Percentiles rank a stretch among this genome's conserved stretches.
Conservation (phyloP, 2,329 filamentous ascomycete genomes). For the Pyrenophora tritici-repentis region DNA sequence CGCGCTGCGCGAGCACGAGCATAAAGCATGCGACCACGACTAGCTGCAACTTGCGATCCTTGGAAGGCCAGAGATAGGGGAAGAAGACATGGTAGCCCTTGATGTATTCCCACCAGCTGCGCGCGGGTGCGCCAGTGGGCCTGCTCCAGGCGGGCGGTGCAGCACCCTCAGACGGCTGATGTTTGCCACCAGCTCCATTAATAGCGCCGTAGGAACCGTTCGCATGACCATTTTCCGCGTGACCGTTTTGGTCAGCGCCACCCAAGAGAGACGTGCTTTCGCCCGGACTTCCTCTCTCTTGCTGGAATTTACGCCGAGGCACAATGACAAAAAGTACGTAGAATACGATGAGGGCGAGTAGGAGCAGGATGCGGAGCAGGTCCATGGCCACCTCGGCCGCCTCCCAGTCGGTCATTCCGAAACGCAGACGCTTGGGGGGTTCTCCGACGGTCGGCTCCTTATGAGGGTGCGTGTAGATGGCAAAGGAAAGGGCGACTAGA, state of each 20-base stretch:
- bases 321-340: slow-evolving; percentile 61
- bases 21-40: slow-evolving; percentile 82
- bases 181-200: slow-evolving; percentile 48
- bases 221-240: slow-evolving; percentile 55
- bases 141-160: slow-evolving; percentile 83
- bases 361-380: slow-evolving; percentile 68
- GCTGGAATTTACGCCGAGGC: slow-evolving; percentile 25
- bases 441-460: slow-evolving; percentile 61
- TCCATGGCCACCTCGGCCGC: slow-evolving; percentile 69
- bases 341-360: slow-evolving; percentile 63
- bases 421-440: slow-evolving; percentile 26
- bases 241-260: slow-evolving; percentile 51
- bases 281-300: slow-evolving; percentile 43
- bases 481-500: slow-evolving; percentile 70
- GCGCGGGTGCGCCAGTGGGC: slow-evolving; percentile 81
- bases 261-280: slow-evolving; percentile 69
- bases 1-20: slow-evolving; percentile 78
- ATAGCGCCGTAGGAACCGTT: slow-evolving; percentile 61
- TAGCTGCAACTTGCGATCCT: slow-evolving; percentile 73
- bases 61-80: slow-evolving; percentile 93
- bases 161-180: slow-evolving; percentile 56
- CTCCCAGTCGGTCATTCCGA: slow-evolving; percentile 62
- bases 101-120: slow-evolving; percentile 95
- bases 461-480: slow-evolving; percentile 71
- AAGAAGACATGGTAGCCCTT: slow-evolving; percentile 92